Conservation (phyloP, 805 yeast species). For the Maudiozyma serrabonitensis region DNA sequence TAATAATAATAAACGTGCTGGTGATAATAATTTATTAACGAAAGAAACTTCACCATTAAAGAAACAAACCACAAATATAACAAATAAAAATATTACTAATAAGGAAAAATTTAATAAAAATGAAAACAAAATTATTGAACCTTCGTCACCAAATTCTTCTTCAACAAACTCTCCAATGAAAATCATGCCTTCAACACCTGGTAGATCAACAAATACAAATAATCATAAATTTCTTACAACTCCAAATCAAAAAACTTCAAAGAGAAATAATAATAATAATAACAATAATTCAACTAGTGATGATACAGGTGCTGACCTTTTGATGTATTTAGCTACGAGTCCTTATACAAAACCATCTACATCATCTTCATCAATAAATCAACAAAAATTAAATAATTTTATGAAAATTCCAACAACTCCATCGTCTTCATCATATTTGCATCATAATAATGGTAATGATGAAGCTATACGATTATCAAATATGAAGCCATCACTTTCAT, state of each 20-base stretch:
- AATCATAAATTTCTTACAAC: slow-evolving; percentile 5
- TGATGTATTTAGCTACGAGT: slow-evolving; percentile 30
- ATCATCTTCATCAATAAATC: not conserved
- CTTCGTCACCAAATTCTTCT: slow-evolving; percentile 1
- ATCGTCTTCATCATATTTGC: slow-evolving; percentile 5
- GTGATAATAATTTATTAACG: not conserved
- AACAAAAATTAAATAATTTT: not conserved
- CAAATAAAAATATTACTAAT: not conserved
- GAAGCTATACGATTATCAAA: slow-evolving; percentile 22
- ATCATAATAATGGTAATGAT: slow-evolving; percentile 5
- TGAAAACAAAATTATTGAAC: not conserved
- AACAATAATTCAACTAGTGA: slow-evolving; percentile 5
- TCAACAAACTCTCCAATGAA: not conserved
- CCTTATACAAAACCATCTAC: slow-evolving; percentile 16
- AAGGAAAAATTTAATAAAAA: not conserved
- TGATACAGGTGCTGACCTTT: slow-evolving; percentile 28
- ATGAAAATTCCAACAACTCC: slow-evolving; percentile 22
- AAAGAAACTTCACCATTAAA: slow-evolving; percentile 2
- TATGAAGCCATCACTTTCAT: slow-evolving; percentile 21
- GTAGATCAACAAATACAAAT: not conserved
- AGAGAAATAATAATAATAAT: not conserved
- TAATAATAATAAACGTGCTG: slow-evolving; percentile 7
- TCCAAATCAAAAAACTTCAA: slow-evolving; percentile 6
- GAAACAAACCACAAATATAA: not conserved
- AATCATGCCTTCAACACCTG: slow-evolving; percentile 7